Percentiles rank a stretch among this genome's conserved stretches.
Evolutionary conservation across 2,329 filamentous ascomycete species (phyloP).

Genomic region (Tolypocladium endophyticum): DNA sequence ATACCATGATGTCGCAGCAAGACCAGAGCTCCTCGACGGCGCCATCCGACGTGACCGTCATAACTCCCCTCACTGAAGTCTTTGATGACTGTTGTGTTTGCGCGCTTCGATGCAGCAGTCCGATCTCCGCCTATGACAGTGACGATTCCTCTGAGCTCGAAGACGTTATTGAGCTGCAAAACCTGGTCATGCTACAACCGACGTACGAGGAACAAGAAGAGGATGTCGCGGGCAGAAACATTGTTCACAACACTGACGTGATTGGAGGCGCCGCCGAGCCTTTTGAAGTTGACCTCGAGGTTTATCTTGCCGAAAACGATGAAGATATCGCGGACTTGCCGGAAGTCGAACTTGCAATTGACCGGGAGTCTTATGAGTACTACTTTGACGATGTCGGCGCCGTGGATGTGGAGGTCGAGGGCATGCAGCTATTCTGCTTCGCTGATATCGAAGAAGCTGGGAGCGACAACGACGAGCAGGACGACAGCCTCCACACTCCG

Average conservation of each 20-base stretch:
- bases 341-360: slow-evolving; percentile 18
- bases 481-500: too few relatives aligned
- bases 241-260: slow-evolving; percentile 17
- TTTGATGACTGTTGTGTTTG: background rate
- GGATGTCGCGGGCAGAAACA: slow-evolving; percentile 7
- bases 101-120: background rate
- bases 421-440: slow-evolving; percentile 5
- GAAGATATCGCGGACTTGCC: slow-evolving; percentile 14
- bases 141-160: slow-evolving; percentile 6
- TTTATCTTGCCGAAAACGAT: slow-evolving; percentile 16
- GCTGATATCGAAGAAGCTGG: background rate
- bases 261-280: slow-evolving; percentile 1
- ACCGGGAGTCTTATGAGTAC: slow-evolving; percentile 14
- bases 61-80: background rate
- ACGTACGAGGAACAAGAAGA: slow-evolving; percentile 7
- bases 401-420: slow-evolving; percentile 17
- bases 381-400: slow-evolving; percentile 10
- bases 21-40: background rate
- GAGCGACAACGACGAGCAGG: background rate
- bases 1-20: background rate
- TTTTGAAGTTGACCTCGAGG: slow-evolving; percentile 15
- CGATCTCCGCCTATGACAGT: background rate
- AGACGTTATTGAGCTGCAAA: slow-evolving; percentile 8
- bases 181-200: slow-evolving; percentile 9
- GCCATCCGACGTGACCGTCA: background rate